Conservation (phyloP, 2,329 filamentous ascomycete species). For the Penicillium palitans region DNA sequence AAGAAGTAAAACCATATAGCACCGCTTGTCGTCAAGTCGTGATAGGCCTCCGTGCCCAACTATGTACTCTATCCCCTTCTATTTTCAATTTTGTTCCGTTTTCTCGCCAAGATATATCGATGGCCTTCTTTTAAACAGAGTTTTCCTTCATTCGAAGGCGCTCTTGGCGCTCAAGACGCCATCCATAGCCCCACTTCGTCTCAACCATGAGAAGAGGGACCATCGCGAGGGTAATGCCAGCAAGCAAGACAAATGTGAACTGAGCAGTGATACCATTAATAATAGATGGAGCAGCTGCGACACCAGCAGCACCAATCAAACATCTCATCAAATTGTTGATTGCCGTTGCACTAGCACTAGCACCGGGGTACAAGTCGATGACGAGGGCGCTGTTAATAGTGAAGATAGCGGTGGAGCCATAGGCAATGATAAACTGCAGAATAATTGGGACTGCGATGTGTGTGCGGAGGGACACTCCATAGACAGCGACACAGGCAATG, state of each 20-base stretch:
- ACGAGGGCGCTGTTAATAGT: constrained; percentile 40
- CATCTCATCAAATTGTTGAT: constrained; percentile 42
- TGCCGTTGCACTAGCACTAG: constrained; percentile 39
- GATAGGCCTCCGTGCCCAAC: not conserved
- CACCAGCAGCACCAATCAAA: constrained; percentile 37
- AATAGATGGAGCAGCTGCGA: constrained; percentile 35
- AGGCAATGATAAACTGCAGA: constrained; percentile 42
- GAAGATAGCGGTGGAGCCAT: constrained; percentile 36
- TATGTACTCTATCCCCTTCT: not conserved
- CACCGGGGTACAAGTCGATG: constrained; percentile 40
- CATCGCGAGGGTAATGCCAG: constrained; percentile 30
- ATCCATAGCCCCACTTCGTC: constrained; percentile 29
- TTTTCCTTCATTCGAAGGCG: constrained; percentile 17
- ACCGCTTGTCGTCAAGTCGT: constrained; percentile 10
- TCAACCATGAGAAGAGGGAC: constrained; percentile 28
- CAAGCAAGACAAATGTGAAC: constrained; percentile 30
- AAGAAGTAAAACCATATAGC: constrained; percentile 2
- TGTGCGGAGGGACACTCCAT: constrained; percentile 30
- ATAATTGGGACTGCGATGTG: constrained; percentile 40
- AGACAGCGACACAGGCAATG: constrained; percentile 35
- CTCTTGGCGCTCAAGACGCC: constrained; percentile 28
- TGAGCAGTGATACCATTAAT: constrained; percentile 35
- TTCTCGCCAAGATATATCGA: not conserved
- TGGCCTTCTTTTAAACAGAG: not conserved
- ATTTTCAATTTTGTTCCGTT: not conserved